These are phyloP conservation scores for Papiliotrema nemorosa DNA, from an alignment of 1,284 basidiomycete species.

Conservation along the genomic window DNA sequence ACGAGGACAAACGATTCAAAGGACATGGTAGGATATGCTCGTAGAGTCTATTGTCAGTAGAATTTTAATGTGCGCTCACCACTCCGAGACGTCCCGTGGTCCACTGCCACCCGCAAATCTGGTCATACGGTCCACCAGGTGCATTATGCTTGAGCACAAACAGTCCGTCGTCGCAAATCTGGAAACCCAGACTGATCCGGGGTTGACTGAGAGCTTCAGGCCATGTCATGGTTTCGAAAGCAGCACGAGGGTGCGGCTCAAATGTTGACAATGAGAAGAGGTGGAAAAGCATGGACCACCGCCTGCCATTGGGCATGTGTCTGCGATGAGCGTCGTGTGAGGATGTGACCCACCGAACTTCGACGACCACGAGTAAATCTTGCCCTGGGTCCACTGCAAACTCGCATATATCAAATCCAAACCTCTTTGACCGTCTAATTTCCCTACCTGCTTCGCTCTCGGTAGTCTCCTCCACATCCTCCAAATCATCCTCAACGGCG, in stretches of 20 bases:
- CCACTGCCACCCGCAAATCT: conserved; percentile 46
- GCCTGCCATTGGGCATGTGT: not conserved
- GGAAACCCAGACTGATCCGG: conserved; percentile 31
- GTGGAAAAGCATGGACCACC: conserved; percentile 32
- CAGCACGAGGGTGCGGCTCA: conserved; percentile 40
- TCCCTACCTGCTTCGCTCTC: conserved; percentile 15
- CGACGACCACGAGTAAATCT: conserved; percentile 43
- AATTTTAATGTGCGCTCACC: conserved; percentile 22
- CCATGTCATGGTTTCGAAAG: conserved; percentile 26
- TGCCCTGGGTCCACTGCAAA: conserved; percentile 48
- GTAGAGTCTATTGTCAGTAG: conserved; percentile 13
- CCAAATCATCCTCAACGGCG: not conserved
- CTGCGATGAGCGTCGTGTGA: not conserved
- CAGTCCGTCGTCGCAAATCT: conserved; percentile 48
- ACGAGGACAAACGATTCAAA: conserved; percentile 42
- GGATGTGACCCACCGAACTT: conserved; percentile 21
- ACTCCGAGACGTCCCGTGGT: conserved; percentile 40
- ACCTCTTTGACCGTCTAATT: conserved; percentile 23
- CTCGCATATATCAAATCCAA: conserved; percentile 40
- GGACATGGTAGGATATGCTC: conserved; percentile 20
- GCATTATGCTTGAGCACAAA: conserved; percentile 34
- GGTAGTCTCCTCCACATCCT: conserved; percentile 7
- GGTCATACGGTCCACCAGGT: conserved; percentile 15
- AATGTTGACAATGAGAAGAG: conserved; percentile 40
- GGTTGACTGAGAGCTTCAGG: conserved; percentile 12